Evolutionary conservation across 73 alveolate species (phyloP), one percentile per base, ranked within the genome.

Genomic region (Paramecium tetraurelia): DNA sequence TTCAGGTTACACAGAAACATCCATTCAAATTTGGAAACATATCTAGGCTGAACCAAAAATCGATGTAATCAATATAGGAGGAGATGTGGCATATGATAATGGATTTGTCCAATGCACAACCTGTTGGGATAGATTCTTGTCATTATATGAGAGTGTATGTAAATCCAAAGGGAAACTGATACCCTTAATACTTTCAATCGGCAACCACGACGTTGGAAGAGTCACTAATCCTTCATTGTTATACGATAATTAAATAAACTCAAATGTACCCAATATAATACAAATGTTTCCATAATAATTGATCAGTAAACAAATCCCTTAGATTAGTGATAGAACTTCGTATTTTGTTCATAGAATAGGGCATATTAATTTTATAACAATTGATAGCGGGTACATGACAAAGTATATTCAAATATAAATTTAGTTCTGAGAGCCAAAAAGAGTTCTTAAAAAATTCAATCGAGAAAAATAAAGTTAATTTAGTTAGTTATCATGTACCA

Each of bases 51-150:
- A 5, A 48, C 43, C 48, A 0, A 8, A 80, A 41, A 80, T 80
- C 14, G 90, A 80, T 46, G 16, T 18, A 20, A 22, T 80, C n/a
- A 80, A 44, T 48, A 80, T 80, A 12, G 90, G 90, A 16, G 90
- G 90, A 43, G 90, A 80, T 80, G 57, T 80, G 16, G 90, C 57
- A 8, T 80, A 80, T 80, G 90, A 80, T 44, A 80, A 80, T 44
- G 90, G 90, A 14, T 31, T 80, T 33, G 16, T 41, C 1, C 7
- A 44, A n/a, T 80, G 90, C 57, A 31, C 31, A 11, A 40, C 33
- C 7, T 80, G 90, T 80, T 80, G 90, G 90, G 90, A 80, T 44
- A 46, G 21, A n/a, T 80, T 80, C 29, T 48, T 80, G 7, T 12
- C 22, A 7, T 35, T 31, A 22, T 80, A 80, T 80, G 90, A 41